Conservation (phyloP, 768 basidiomycete genomes). For the Tricholoma furcatifolium region DNA sequence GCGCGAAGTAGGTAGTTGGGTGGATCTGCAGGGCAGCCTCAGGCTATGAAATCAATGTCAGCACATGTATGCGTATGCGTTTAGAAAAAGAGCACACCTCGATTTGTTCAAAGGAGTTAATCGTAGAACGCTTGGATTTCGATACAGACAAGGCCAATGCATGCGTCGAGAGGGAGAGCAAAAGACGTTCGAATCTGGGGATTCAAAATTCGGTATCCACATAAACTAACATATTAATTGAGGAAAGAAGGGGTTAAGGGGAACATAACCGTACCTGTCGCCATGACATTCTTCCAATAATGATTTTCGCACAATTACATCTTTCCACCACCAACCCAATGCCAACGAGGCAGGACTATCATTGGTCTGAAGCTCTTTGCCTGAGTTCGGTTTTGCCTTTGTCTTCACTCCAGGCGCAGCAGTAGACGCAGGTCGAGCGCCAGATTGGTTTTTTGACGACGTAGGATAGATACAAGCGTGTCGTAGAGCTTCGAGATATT, state of each 20-base stretch:
- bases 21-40: constrained; percentile 30
- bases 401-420: no score
- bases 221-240: neutral
- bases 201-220: neutral
- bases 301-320: constrained; percentile 54
- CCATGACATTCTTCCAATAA: constrained; percentile 54
- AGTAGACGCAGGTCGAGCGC: constrained; percentile 13
- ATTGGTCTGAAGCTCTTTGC: no score
- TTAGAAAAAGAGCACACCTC: no score
- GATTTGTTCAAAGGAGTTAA: no score
- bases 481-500: constrained; percentile 48
- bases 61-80: no score
- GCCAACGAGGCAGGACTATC: no score
- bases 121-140: constrained; percentile 26
- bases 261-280: constrained; percentile 34
- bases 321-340: constrained; percentile 54
- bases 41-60: no score
- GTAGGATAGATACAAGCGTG: constrained; percentile 35
- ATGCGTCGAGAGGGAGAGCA: constrained; percentile 53
- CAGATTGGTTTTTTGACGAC: constrained; percentile 8
- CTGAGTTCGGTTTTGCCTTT: no score
- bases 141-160: constrained; percentile 22
- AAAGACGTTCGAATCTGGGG: constrained; percentile 48
- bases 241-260: neutral
- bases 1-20: constrained; percentile 31